Evolutionary conservation across 441 rosid genomes (phyloP).

Genomic region (Kokia cookei): DNA sequence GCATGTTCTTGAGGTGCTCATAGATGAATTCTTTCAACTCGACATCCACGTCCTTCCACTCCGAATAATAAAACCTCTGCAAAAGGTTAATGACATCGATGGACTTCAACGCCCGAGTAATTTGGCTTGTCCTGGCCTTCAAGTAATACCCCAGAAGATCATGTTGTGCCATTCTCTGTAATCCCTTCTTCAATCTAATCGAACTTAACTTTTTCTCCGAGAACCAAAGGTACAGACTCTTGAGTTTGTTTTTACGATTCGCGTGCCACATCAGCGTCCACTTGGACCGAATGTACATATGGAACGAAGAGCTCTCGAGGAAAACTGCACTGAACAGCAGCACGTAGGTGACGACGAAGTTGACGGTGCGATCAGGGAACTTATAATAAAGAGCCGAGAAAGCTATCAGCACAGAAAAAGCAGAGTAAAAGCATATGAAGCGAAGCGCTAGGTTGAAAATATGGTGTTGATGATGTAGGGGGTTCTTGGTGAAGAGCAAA

Average conservation of each 20-base stretch:
- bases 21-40: slow-evolving; percentile 23
- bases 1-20: slow-evolving; percentile 7
- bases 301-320: slow-evolving; percentile 26
- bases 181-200: slow-evolving; percentile 19
- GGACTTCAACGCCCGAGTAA: not conserved
- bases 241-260: not conserved
- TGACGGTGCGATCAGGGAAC: not conserved
- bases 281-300: slow-evolving; percentile 21
- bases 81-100: not conserved
- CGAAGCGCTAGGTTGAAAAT: not conserved
- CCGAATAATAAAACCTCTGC: not conserved
- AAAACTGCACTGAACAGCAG: slow-evolving; percentile 33
- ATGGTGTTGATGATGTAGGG: not conserved
- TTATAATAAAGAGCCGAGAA: slow-evolving; percentile 3
- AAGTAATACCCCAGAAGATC: slow-evolving; percentile 21
- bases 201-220: not conserved
- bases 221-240: not conserved
- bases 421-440: slow-evolving; percentile 12
- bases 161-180: slow-evolving; percentile 17
- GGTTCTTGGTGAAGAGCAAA: slow-evolving; percentile 32
- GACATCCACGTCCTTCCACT: not conserved
- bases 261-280: slow-evolving; percentile 19
- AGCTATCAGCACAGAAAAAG: slow-evolving; percentile 13
- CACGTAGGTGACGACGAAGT: slow-evolving; percentile 24
- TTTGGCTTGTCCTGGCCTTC: not conserved